These are phyloP conservation scores for Sideroxylon spinosum DNA, from an alignment of 179 eudicot genomes.

Conservation along the genomic window DNA sequence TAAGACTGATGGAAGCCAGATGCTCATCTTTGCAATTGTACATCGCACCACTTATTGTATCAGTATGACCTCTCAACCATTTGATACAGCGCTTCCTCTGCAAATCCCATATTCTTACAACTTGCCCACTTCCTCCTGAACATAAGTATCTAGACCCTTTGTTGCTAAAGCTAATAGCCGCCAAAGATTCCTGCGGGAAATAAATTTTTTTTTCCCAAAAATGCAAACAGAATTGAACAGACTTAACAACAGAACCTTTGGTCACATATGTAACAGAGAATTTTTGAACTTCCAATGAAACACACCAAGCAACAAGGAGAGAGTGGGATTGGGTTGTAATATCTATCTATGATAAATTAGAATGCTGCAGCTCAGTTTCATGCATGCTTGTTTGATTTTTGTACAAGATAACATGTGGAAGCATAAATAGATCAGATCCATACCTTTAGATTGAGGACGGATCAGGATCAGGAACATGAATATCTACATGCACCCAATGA, in stretches of 20 bases:
- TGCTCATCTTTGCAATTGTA: constrained; percentile 97
- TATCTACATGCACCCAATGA: too few relatives aligned
- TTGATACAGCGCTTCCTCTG: constrained; percentile 89
- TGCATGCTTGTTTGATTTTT: too few relatives aligned
- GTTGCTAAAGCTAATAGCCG: constrained; percentile 73
- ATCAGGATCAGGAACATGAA: too few relatives aligned
- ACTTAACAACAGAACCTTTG: background rate
- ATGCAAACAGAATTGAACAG: background rate
- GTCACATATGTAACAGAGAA: background rate
- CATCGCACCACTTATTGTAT: constrained; percentile 66
- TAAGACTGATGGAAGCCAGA: constrained; percentile 83
- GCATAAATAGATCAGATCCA: too few relatives aligned
- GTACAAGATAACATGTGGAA: too few relatives aligned
- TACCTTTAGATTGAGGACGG: too few relatives aligned
- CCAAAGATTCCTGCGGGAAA: constrained; percentile 60
- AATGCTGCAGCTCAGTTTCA: too few relatives aligned
- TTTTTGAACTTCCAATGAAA: too few relatives aligned
- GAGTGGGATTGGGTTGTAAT: too few relatives aligned
- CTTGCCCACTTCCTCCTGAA: constrained; percentile 84
- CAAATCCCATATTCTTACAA: constrained; percentile 92
- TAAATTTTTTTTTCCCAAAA: too few relatives aligned
- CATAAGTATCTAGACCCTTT: constrained; percentile 85
- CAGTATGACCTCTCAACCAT: constrained; percentile 87
- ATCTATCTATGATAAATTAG: too few relatives aligned
- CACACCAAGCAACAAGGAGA: too few relatives aligned